Evolutionary conservation across 805 yeast genomes (phyloP).

Genomic region (Candida vaughaniae): DNA sequence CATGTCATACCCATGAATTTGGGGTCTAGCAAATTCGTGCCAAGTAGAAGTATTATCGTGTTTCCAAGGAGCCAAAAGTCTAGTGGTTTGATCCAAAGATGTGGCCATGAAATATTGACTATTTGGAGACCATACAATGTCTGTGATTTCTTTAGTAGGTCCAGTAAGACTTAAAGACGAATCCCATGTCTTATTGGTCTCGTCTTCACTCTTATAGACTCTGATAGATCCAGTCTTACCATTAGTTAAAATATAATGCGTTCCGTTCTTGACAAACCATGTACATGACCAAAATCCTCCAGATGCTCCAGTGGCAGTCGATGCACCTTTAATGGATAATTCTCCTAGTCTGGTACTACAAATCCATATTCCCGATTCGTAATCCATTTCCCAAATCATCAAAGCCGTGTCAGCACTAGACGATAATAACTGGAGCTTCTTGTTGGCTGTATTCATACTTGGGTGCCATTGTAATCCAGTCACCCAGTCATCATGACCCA

Average conservation of each 20-base stretch:
- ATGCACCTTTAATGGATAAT: conserved; percentile 91
- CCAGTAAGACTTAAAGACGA: conserved; percentile 70
- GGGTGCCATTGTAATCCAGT: conserved; percentile 83
- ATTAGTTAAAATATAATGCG: conserved; percentile 62
- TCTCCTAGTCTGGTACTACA: conserved; percentile 84
- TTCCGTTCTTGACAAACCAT: conserved; percentile 55
- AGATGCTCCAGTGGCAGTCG: conserved; percentile 95
- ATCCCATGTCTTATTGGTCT: conserved; percentile 36
- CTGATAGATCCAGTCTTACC: conserved; percentile 95
- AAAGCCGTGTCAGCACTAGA: conserved; percentile 91
- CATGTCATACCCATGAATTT: conserved; percentile 98
- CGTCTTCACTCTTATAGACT: conserved; percentile 52
- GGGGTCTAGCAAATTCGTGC: conserved; percentile 96
- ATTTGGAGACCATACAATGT: conserved; percentile 66
- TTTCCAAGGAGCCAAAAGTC: conserved; percentile 71
- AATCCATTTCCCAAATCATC: conserved; percentile 92
- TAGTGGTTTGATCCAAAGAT: conserved; percentile 90
- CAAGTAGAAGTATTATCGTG: conserved; percentile 42
- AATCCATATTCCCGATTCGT: conserved; percentile 85
- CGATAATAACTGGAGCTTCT: conserved; percentile 62
- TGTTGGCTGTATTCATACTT: conserved; percentile 15
- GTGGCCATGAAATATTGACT: conserved; percentile 74
- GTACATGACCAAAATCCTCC: conserved; percentile 63
- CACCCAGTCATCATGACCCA: conserved; percentile 99
- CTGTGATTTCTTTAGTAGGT: conserved; percentile 71